Base-by-base conservation (phyloP, 345 rosid species). In the Pugionium cornutum region DNA sequence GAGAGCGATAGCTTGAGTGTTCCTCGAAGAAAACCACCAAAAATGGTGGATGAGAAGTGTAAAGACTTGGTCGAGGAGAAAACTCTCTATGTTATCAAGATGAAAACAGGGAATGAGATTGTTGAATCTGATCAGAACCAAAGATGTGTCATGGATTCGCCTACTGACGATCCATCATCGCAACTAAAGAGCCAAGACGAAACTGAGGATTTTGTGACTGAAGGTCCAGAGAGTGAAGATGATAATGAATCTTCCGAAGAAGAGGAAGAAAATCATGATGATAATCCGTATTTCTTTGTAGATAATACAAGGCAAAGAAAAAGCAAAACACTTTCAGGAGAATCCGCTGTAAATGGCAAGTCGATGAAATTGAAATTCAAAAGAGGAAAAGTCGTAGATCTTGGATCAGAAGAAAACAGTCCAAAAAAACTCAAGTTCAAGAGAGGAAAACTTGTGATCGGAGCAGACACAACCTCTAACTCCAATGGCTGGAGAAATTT, bases 341-440 rank as follows among this genome's bases (percentile, higher is more conserved):
- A 75, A 46, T 79, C 74, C 4, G 1, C 37, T 18, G 18, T 18
- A 18, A 18, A 18, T n/a, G 71, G 62, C 53, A 53, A 55, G 34
- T 76, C 86, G 32, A 62, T 35, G 69, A 86, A 81, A 78, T 75
- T 88, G 44, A 75, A 11, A 41, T 77, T 86, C 72, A 88, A 80
- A 77, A 86, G 89, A 64, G 88, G 89, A 74, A 88, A 77, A 76
- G 60, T 79, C 40, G 53, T 83, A 53, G 91, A 83, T 3, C 43
- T 81, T 73, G 79, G 79, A 70, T 61, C 84, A 31, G 83, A 76
- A 75, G 76, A 65, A 46, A 72, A 80, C 68, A 55, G 77, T 70
- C 86, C 88, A 32, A 82, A 84, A 72, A 86, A 82, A 77, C 85
- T 84, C 37, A 88, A 81, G 59, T 86, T 88, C 74, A 85, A 83